Evolutionary conservation across 148 eudicot genomes (phyloP).

Genomic region (Fagopyrum tataricum): DNA sequence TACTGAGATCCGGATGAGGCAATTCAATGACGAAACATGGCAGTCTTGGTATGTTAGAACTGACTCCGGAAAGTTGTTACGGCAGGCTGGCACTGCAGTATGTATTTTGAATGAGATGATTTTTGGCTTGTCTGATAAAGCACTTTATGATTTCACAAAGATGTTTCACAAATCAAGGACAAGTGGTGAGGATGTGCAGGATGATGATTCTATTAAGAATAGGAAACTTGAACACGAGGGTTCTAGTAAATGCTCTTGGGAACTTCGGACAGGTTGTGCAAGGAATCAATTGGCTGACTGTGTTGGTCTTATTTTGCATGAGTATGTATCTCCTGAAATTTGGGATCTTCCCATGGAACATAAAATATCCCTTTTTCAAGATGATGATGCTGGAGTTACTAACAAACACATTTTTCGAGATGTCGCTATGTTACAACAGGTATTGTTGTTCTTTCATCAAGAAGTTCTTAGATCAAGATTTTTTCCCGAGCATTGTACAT

Average conservation of each 20-base stretch:
- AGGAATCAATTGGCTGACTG: conserved; percentile 52
- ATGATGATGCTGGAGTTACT: conserved; percentile 34
- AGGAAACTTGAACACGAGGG: not conserved
- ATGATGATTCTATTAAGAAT: conserved; percentile 14
- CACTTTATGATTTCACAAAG: conserved; percentile 31
- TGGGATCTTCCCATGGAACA: conserved; percentile 76
- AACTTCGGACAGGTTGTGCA: conserved; percentile 22
- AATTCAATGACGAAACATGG: conserved; percentile 61
- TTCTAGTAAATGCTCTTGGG: conserved; percentile 33
- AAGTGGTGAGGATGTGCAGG: conserved; percentile 21
- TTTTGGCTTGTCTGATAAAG: conserved; percentile 72
- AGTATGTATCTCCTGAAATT: conserved; percentile 66
- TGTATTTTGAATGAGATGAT: conserved; percentile 85
- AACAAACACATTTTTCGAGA: conserved; percentile 65
- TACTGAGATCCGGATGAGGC: conserved; percentile 61
- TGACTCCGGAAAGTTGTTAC: conserved; percentile 66
- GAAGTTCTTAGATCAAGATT: conserved; percentile 4
- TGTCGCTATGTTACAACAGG: conserved; percentile 78
- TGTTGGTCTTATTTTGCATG: conserved; percentile 72
- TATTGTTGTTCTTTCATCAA: conserved; percentile 20
- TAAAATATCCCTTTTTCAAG: conserved; percentile 36
- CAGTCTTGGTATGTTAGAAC: conserved; percentile 71
- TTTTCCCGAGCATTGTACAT: not conserved
- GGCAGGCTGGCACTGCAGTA: conserved; percentile 81
- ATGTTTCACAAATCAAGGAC: conserved; percentile 35